Conservation (phyloP, 2,329 filamentous ascomycete species). For the Westerdykella aurantiaca region DNA sequence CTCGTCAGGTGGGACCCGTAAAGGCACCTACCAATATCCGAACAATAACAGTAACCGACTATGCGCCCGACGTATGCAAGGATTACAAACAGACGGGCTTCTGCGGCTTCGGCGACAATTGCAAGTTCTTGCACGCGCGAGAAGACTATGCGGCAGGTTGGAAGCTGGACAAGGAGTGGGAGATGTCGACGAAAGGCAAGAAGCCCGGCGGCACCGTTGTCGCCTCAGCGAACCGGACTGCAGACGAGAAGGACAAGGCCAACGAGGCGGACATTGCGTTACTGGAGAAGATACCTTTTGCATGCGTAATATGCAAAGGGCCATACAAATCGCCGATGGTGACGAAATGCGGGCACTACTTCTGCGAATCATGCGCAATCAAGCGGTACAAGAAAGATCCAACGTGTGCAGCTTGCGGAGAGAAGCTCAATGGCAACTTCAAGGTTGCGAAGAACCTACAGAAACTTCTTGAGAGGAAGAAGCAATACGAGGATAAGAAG, state of each 20-base stretch:
- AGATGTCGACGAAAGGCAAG: conserved; percentile 65
- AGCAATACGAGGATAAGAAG: conserved; percentile 54
- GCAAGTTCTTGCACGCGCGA: conserved; percentile 72
- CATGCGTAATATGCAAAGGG: conserved; percentile 77
- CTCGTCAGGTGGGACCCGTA: conserved; percentile 70
- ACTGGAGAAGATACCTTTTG: conserved; percentile 80
- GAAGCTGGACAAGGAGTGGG: conserved; percentile 94
- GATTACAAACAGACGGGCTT: conserved; percentile 72
- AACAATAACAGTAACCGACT: conserved; percentile 85
- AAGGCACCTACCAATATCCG: conserved; percentile 87
- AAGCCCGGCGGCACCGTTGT: conserved; percentile 49
- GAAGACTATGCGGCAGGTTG: conserved; percentile 86
- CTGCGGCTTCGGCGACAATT: conserved; percentile 69
- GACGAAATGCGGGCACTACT: conserved; percentile 92
- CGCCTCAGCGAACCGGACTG: conserved; percentile 52
- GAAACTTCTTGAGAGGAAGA: conserved; percentile 71
- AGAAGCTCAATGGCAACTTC: conserved; percentile 83
- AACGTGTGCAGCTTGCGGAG: conserved; percentile 76
- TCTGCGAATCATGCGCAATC: conserved; percentile 85
- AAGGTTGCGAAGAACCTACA: conserved; percentile 79
- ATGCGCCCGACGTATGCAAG: conserved; percentile 89
- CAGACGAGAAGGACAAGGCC: conserved; percentile 27
- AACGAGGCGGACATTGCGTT: conserved; percentile 61
- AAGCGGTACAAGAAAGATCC: conserved; percentile 82
- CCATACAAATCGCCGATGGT: conserved; percentile 74